Base-by-base conservation (phyloP, 2,329 filamentous ascomycete species). In the Tetracladium maxilliforme region DNA sequence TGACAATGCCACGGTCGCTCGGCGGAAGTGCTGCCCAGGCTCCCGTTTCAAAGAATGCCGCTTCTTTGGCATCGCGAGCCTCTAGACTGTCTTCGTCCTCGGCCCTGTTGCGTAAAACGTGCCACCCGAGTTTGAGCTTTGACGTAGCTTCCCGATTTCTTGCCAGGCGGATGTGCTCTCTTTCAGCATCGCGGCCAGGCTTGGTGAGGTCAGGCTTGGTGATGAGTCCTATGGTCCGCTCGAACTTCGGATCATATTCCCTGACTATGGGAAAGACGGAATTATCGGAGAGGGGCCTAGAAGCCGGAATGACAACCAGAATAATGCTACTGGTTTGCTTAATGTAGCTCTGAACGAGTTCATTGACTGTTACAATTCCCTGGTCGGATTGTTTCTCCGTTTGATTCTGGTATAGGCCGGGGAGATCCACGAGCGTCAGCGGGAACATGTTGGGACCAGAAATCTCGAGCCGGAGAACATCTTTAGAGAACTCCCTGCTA, bases 101-200 rank as follows among this genome's bases (percentile, higher is more conserved):
- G n/a, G n/a, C n/a, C n/a, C n/a, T 37, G 35, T 64, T 64, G 25
- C 48, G 52, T 6, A 64, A 33, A 1, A 53, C 49, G 36, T 64
- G 60, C 58, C 60, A 64, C 3, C 61, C 60, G 0, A 64, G 44
- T 15, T 48, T 43, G 19, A 61, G 46, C n/a, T n/a, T n/a, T n/a
- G n/a, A n/a, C 10, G 36, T 32, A 1, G 51, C 37, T 26, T 55
- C 47, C 21, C 58, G 40, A 20, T 62, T 60, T 14, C 37, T 37
- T 2, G 52, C 42, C 10, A 56, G 43, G 2, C 43, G 26, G 4
- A 55, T 32, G 24, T 48, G 57, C 1, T 28, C 32, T 1, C 30
- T 30, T 29, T 58, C 49, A 7, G 33, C 41, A 1, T 45, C 48
- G 0, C 56, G 57, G 1, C 42, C 42, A 4, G 37, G 24, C 3